Base-by-base conservation (phyloP, 768 basidiomycete genomes). In the Lenzites betulinus region DNA sequence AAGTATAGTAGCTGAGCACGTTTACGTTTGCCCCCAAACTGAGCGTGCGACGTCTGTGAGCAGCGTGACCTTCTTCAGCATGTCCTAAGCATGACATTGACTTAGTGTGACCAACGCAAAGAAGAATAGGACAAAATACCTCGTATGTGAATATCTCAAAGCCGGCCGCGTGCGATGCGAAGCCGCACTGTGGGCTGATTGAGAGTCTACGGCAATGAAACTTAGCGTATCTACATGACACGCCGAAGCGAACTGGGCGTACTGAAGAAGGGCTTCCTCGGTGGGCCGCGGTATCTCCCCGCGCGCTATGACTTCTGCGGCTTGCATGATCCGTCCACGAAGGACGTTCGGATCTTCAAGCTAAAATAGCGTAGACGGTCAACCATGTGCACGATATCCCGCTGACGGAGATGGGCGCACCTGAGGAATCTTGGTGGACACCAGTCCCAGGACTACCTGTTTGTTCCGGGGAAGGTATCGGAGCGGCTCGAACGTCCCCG, bases 401-500 rank as follows among this genome's bases (percentile, higher is more conserved):
- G 12, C 13, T 6, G 38, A 16, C 15, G 20, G 42, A 20, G 28
- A 43, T 16, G 46, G 11, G 23, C 38, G 72, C 15, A 73, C 69
- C 58, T 67, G 48, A 0, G 77, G 73, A 39, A 74, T 69, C 61
- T 80, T 80, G 12, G 75, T 76, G 0, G 79, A 78, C 25, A 80
- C 64, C 25, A 80, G 69, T 16, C 79, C 79, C 20, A 80, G 70
- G 26, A 80, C 72, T 46, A 79, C 63, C 7, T 66, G 64, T 58
- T 79, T 79, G 62, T 74, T 61, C 36, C 72, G 71, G 2, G 84
- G 84, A 12, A 86, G 73, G 60, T 76, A 68, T 66, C 73, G 78
- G 18, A 86, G 75, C 9, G 84, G 82, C 50, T 72, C 64, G 61
- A 86, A 85, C 53, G 81, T 78, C n/a, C 86, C 86, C 0, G 84